A percentile compares a stretch with the other conserved stretches of the same genome.
Conservation (phyloP, 2,329 filamentous ascomycete genomes). For the Colletotrichum destructivum region DNA sequence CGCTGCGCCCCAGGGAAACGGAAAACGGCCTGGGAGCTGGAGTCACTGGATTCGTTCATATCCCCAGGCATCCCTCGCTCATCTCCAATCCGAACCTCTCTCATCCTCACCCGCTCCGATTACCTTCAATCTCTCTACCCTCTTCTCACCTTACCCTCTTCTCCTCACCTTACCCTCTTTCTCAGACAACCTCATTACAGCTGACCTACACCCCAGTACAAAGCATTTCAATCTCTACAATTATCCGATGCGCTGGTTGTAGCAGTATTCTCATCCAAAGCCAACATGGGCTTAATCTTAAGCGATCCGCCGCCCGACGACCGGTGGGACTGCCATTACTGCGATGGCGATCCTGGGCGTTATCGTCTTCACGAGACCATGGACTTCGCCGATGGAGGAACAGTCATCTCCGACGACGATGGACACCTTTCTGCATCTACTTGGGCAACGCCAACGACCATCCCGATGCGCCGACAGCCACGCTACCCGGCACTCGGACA, state of each 20-base stretch:
- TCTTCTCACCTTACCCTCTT: slow-evolving; percentile 5
- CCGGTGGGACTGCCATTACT: slow-evolving; percentile 25
- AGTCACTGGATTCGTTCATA: slow-evolving; percentile 38
- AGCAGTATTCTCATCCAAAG: slow-evolving; percentile 8
- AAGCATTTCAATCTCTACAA: neutral
- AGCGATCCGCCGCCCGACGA: slow-evolving; percentile 24
- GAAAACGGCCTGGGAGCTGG: slow-evolving; percentile 19
- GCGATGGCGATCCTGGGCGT: slow-evolving; percentile 17
- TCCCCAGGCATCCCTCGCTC: slow-evolving; percentile 42
- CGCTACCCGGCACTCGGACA: neutral
- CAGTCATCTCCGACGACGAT: neutral
- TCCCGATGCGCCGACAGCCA: neutral
- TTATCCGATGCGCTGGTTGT: slow-evolving; percentile 36
- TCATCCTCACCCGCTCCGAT: slow-evolving; percentile 37
- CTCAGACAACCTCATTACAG: neutral
- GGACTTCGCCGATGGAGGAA: slow-evolving; percentile 2
- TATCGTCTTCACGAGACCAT: neutral
- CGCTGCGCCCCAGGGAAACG: slow-evolving; percentile 30
- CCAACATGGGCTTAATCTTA: slow-evolving; percentile 25
- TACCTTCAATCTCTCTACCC: slow-evolving; percentile 17
- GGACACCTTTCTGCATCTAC: too few relatives aligned
- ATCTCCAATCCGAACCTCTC: slow-evolving; percentile 12
- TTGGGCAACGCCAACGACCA: neutral
- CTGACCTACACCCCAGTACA: slow-evolving; percentile 14
- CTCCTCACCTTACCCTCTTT: neutral